Base-by-base conservation (phyloP, 352 stramenopile genomes). In the Nannochloropsis limnetica region DNA sequence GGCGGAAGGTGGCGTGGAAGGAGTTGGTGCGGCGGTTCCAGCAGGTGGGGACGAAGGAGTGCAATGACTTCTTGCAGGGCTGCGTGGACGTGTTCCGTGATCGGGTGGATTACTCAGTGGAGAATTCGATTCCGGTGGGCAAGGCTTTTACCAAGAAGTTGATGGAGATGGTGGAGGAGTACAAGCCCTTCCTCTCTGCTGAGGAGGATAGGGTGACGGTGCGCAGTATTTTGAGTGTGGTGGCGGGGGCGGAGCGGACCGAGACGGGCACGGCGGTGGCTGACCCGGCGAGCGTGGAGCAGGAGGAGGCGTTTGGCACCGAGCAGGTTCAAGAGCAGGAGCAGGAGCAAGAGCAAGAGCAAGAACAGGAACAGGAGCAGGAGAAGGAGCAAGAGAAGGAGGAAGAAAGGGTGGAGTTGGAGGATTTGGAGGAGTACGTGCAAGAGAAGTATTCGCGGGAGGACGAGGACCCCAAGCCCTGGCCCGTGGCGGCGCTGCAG, bases 361-460 rank as follows among this genome's bases (percentile, higher is more conserved):
- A 92, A 45, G 89, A 91, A 80, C 88, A 92, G 80, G 88, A 94
- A 85, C 88, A 94, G 67, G 90, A 94, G 83, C 89, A 94, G 45
- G 88, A 91, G 81, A 83, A 91, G 80, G 88, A 91, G 80, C 87
- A 91, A 68, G 91, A 95, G 83, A 92, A 95, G 79, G 92, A 96
- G 83, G 91, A 96, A 80, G 85, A 90, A 23, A 90, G 95, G 67
- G 92, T 95, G 83, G 90, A 95, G 85, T 91, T 94, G 88, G 89
- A 95, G 80, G 90, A 95, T 32, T 86, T 92, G 74, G 92, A 96
- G 81, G 89, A 90, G 44, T 90, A 91, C 17, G 93, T 93, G 80
- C 93, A 93, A 83, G 93, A 96, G 86, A 95, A 95, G 83, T 96
- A 96, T 85, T 88, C 88, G 20, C 86, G 93, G 25, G 93, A 96